phyloP scores from a whole-genome alignment of 2,329 filamentous ascomycete species.

The Cytospora paraplurivora region DNA sequence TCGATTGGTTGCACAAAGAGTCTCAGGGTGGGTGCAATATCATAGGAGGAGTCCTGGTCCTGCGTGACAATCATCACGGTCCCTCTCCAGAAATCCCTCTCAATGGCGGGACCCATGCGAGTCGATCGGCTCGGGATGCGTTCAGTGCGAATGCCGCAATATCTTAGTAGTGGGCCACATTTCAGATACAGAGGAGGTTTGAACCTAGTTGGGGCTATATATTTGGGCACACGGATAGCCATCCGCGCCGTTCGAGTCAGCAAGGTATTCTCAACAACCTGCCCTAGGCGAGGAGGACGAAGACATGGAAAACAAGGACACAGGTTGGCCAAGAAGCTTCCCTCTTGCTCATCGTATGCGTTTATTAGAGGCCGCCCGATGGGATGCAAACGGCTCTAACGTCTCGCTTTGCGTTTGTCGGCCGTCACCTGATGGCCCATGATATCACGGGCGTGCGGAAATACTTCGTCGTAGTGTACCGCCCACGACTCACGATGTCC shows the following conservation, averaged over 20 bases:
- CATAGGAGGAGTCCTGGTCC: conserved; percentile 81
- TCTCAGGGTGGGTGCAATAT: conserved; percentile 74
- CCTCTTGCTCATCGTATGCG: background rate
- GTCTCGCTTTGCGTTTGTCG: conserved; percentile 25
- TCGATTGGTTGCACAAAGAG: conserved; percentile 87
- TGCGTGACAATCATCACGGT: conserved; percentile 94
- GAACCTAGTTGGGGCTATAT: conserved; percentile 67
- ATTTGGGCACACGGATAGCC: conserved; percentile 27
- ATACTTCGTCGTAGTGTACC: conserved; percentile 16
- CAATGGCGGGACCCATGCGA: conserved; percentile 42
- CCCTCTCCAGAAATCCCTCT: conserved; percentile 86
- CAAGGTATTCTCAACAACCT: conserved; percentile 15
- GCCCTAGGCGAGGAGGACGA: conserved; percentile 2
- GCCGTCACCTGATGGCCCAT: conserved; percentile 23
- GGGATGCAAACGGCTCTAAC: conserved; percentile 24
- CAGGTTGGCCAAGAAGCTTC: background rate
- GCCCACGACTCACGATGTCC: conserved; percentile 18
- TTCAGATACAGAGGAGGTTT: conserved; percentile 82
- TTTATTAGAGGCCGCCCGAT: conserved; percentile 15
- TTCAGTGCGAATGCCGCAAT: conserved; percentile 78
- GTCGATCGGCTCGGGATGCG: conserved; percentile 44
- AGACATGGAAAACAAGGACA: conserved; percentile 15
- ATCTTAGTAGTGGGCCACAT: conserved; percentile 87
- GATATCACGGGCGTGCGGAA: conserved; percentile 10
- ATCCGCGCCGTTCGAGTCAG: conserved; percentile 71